Evolutionary conservation across 2,329 filamentous ascomycete species (phyloP).

Genomic region (Penicillium vulpinum): DNA sequence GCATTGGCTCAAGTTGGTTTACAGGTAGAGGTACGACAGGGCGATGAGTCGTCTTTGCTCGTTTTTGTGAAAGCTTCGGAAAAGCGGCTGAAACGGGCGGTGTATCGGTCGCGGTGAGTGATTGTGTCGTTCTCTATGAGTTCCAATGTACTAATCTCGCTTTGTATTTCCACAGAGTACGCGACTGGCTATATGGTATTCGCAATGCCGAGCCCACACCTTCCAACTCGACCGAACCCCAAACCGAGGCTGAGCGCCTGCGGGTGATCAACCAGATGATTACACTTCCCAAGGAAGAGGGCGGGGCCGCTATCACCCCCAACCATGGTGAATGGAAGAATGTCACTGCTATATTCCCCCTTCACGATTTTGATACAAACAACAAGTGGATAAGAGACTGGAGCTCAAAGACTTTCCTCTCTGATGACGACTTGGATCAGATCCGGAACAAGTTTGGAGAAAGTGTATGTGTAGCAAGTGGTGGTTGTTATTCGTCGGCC

Average conservation of each 20-base stretch:
- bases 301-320: conserved; percentile 76
- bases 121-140: background rate
- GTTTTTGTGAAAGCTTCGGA: conserved; percentile 83
- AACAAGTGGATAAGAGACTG: conserved; percentile 74
- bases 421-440: conserved; percentile 67
- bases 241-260: conserved; percentile 86
- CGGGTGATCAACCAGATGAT: conserved; percentile 85
- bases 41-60: conserved; percentile 72
- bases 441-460: conserved; percentile 79
- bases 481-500: background rate
- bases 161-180: conserved; percentile 60
- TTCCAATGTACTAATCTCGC: background rate
- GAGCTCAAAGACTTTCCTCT: conserved; percentile 54
- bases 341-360: conserved; percentile 72
- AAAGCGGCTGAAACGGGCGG: conserved; percentile 72
- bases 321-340: conserved; percentile 70
- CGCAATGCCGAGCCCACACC: conserved; percentile 74
- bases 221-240: conserved; percentile 70
- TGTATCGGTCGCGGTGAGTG: conserved; percentile 73
- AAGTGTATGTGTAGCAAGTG: conserved; percentile 28
- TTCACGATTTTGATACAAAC: conserved; percentile 78
- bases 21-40: conserved; percentile 81
- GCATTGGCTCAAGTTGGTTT: conserved; percentile 76
- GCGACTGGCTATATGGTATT: conserved; percentile 94
- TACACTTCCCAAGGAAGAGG: conserved; percentile 69